phyloP scores from a whole-genome alignment of 305 asterid genomes.

The Fraxinus platypoda region DNA sequence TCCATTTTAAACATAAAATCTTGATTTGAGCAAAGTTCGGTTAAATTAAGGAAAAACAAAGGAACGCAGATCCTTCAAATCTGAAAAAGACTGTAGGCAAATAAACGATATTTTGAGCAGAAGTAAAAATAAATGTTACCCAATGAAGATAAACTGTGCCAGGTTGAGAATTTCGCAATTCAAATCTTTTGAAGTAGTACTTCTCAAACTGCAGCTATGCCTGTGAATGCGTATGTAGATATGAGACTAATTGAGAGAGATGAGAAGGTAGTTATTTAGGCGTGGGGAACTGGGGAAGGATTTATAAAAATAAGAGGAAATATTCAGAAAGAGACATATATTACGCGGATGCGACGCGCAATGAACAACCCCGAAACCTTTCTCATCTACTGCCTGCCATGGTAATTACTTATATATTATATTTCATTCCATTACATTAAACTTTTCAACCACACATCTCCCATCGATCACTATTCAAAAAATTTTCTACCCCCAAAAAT shows the following conservation, averaged over 20 bases:
- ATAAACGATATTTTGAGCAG: neutral
- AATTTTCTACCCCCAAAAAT: too few species aligned
- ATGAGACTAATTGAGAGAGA: neutral
- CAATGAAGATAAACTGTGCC: neutral
- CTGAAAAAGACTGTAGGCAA: neutral
- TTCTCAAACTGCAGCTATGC: neutral
- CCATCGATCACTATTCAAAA: too few species aligned
- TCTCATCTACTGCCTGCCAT: neutral
- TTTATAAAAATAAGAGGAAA: neutral
- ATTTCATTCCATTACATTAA: too few species aligned
- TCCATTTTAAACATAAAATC: neutral
- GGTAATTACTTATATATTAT: neutral
- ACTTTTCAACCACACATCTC: too few species aligned
- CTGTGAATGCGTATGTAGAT: neutral
- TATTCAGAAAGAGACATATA: neutral
- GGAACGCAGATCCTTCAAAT: neutral
- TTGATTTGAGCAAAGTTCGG: neutral
- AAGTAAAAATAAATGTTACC: conserved; percentile 10
- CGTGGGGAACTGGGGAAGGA: neutral
- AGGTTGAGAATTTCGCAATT: conserved; percentile 7
- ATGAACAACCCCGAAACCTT: neutral
- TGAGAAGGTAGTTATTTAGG: neutral
- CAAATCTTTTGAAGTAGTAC: neutral
- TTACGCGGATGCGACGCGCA: neutral
- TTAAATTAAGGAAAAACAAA: neutral